These are phyloP conservation scores for Colletotrichum musae DNA, from an alignment of 2,329 filamentous ascomycete species.

Conservation along the genomic window DNA sequence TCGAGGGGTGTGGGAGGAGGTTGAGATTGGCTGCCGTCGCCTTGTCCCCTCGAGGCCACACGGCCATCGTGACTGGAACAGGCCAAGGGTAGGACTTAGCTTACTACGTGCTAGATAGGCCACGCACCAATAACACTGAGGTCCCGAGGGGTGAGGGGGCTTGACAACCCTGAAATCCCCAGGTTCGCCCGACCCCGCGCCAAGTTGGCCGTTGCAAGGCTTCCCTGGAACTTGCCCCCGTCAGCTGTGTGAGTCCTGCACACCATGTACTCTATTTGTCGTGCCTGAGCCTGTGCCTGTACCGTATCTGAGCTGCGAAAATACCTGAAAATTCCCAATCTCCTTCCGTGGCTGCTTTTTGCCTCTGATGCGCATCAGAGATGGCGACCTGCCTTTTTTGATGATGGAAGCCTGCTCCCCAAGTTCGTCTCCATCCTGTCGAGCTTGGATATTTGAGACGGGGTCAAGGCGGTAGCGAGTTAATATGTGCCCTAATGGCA, in stretches of 20 bases:
- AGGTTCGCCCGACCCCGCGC: conserved; percentile 12
- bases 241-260: not conserved
- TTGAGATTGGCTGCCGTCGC: conserved; percentile 28
- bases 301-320: not conserved
- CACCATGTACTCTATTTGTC: not conserved
- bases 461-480: conserved; percentile 24
- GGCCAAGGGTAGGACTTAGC: conserved; percentile 32
- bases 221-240: conserved; percentile 4
- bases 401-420: not conserved
- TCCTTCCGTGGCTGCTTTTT: not conserved
- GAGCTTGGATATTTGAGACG: conserved; percentile 10
- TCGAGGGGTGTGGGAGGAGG: conserved; percentile 4
- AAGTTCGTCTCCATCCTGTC: not conserved
- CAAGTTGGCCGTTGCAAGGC: conserved; percentile 17
- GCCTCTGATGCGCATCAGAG: conserved; percentile 6
- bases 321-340: not conserved
- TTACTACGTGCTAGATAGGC: conserved; percentile 16
- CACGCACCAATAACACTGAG: conserved; percentile 30
- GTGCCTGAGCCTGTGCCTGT: not conserved
- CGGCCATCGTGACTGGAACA: conserved; percentile 20
- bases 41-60: conserved; percentile 16
- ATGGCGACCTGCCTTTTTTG: not conserved
- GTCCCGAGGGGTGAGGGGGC: conserved; percentile 26
- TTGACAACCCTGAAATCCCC: conserved; percentile 36
- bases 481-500: not conserved